These are phyloP conservation scores for Phytophthora ohioensis DNA, from an alignment of 352 stramenopile species.

Conservation along the genomic window DNA sequence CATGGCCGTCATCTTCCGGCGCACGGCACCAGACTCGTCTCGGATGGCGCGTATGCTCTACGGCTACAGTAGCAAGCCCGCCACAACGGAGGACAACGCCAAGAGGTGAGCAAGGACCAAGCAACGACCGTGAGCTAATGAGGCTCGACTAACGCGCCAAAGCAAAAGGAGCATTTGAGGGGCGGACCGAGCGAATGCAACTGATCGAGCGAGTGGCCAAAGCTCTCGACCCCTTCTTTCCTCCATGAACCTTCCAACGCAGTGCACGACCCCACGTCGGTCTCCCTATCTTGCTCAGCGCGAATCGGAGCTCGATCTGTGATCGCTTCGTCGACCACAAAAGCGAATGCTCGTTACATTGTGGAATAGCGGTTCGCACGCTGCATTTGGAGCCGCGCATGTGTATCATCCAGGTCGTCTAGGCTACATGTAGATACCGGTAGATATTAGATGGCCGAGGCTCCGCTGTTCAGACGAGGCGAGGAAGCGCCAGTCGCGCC, in stretches of 20 bases:
- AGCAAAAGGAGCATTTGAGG: conserved; percentile 1
- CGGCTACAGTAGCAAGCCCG: conserved; percentile 44
- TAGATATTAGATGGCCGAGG: too few species aligned
- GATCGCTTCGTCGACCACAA: conserved; percentile 20
- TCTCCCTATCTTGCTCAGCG: not conserved
- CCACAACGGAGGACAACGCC: conserved; percentile 25
- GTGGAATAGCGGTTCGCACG: conserved; percentile 15
- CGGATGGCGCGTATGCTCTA: conserved; percentile 65
- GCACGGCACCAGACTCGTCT: conserved; percentile 50
- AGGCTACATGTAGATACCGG: too few species aligned
- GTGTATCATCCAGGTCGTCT: too few species aligned
- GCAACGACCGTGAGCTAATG: conserved; percentile 19
- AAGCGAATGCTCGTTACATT: conserved; percentile 11
- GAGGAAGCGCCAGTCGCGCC: conserved; percentile 5
- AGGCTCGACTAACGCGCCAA: conserved; percentile 21
- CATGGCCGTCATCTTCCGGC: conserved; percentile 59
- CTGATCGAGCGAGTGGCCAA: conserved; percentile 1
- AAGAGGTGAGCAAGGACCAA: conserved; percentile 10
- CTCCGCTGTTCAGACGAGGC: not conserved
- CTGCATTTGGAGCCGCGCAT: not conserved
- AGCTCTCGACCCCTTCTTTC: conserved; percentile 27
- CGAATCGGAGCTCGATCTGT: conserved; percentile 8
- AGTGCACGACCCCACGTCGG: conserved; percentile 12
- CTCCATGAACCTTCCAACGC: conserved; percentile 21
- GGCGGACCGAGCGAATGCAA: conserved; percentile 23